Evolutionary conservation across 768 basidiomycete species (phyloP).

Genomic region (Infundibulicybe gibba): DNA sequence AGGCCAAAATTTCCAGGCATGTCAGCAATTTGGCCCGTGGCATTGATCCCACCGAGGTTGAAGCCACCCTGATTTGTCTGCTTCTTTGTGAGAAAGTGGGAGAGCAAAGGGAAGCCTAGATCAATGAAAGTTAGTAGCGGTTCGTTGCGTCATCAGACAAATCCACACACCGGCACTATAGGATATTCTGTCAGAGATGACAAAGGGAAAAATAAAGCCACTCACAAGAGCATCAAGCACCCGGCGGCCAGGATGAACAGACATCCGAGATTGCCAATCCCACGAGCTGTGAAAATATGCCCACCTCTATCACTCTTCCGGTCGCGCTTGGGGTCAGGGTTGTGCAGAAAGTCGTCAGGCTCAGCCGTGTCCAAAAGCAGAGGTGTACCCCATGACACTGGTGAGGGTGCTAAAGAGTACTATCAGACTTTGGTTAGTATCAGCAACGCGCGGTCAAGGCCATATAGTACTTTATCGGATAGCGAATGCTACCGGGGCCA

Average conservation of each 20-base stretch:
- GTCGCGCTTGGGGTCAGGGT: constrained; percentile 56
- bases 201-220: constrained; percentile 8
- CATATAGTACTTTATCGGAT: constrained; percentile 22
- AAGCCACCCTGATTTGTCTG: constrained; percentile 54
- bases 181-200: constrained; percentile 1
- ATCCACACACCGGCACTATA: constrained; percentile 33
- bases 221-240: constrained; percentile 55
- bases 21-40: constrained; percentile 63
- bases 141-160: background rate
- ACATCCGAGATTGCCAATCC: constrained; percentile 66
- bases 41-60: constrained; percentile 74
- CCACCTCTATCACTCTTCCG: constrained; percentile 53
- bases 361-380: constrained; percentile 43
- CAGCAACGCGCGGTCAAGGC: background rate
- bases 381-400: constrained; percentile 45
- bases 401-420: constrained; percentile 40
- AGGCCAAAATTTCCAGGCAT: constrained; percentile 60
- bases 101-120: constrained; percentile 47
- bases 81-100: constrained; percentile 36
- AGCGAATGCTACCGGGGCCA: constrained; percentile 15
- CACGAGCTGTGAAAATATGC: constrained; percentile 56
- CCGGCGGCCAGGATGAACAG: constrained; percentile 50
- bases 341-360: constrained; percentile 62
- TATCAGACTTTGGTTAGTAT: constrained; percentile 8
- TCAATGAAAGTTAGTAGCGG: background rate